Conservation (phyloP, 805 yeast species). For the Ogataea methanolica region DNA sequence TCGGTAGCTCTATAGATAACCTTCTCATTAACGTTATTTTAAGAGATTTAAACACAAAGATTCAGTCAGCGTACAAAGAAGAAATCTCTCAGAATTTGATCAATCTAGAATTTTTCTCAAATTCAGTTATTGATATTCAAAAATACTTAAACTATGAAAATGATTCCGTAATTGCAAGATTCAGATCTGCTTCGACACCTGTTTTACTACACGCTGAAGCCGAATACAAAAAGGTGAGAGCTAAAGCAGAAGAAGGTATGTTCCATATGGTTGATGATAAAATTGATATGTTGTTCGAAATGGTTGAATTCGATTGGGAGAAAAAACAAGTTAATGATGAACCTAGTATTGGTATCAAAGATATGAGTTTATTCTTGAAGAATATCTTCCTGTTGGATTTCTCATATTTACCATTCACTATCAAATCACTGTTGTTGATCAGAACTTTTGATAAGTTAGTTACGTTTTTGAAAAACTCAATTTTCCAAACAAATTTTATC, state of each 20-base stretch:
- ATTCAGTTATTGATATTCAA: slow-evolving; percentile 69
- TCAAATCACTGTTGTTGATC: slow-evolving; percentile 74
- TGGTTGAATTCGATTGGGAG: slow-evolving; percentile 84
- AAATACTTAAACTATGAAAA: slow-evolving; percentile 29
- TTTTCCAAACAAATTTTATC: slow-evolving; percentile 51
- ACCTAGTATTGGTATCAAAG: slow-evolving; percentile 73
- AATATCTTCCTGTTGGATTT: slow-evolving; percentile 83
- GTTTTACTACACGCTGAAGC: slow-evolving; percentile 36
- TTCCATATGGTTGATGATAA: slow-evolving; percentile 80
- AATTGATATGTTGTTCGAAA: slow-evolving; percentile 73
- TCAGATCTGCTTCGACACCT: slow-evolving; percentile 21
- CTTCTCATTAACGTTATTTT: slow-evolving; percentile 68
- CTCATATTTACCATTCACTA: slow-evolving; percentile 71
- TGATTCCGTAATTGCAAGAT: slow-evolving; percentile 34
- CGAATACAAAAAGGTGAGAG: slow-evolving; percentile 54
- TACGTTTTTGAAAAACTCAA: slow-evolving; percentile 56
- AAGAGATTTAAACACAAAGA: slow-evolving; percentile 52
- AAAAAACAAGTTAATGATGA: slow-evolving; percentile 46
- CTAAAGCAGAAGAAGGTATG: slow-evolving; percentile 72
- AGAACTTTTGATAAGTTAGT: slow-evolving; percentile 85
- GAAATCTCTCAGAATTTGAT: slow-evolving; percentile 85
- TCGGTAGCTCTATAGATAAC: slow-evolving; percentile 59
- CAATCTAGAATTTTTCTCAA: slow-evolving; percentile 80
- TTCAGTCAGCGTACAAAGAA: slow-evolving; percentile 76
- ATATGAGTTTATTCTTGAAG: slow-evolving; percentile 79